Base-by-base conservation (phyloP, 345 rosid species). In the Eucalyptus marginata region DNA sequence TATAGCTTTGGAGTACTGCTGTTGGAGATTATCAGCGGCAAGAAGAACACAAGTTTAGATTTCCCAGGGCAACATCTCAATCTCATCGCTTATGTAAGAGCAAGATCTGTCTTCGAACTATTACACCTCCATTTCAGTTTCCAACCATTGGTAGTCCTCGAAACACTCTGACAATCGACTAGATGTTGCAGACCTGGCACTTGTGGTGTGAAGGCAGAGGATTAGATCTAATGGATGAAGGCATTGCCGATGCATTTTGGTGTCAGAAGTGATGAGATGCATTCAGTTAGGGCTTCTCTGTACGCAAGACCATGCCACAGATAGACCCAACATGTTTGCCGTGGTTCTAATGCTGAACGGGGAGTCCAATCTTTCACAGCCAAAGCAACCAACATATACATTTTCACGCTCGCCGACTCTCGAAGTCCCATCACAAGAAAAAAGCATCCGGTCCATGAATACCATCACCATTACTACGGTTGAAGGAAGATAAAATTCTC, bases 1-100 rank as follows among this genome's bases (percentile, higher is more conserved):
- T 93, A 91, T 49, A 92, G 93, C 80, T 94, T 93, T 59, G 93
- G 95, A 46, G 95, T 93, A 29, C 29, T 92, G 27, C 8, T 94
- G 24, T 87, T 93, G 44, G 95, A 93, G 91, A 92, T 91, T 11
- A 50, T 93, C 31, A 90, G 90, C 25, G 93, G 92, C 47, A 90
- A 79, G 88, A 92, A 88, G 52, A 92, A 90, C 49, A 88, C 81
- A 13, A 79, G 89, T 9, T 90, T 86, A 44, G 86, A 88, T 58
- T 88, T 27, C 18, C 80, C 84, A 5, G 85, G 88, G n/a, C 89
- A 47, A n/a, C 90, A 87, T 27, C 88, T 66, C 79, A 88, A 90
- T 86, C 91, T 90, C 29, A 87, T 86, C 16, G 79, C 91, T 58
- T 90, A 89, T 89, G 90, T 91, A 87, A 50, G 86, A 49, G 71